A percentile compares a stretch with the other conserved stretches of the same genome.
Conservation (phyloP, 805 yeast genomes). For the Candida sanyiensis region DNA sequence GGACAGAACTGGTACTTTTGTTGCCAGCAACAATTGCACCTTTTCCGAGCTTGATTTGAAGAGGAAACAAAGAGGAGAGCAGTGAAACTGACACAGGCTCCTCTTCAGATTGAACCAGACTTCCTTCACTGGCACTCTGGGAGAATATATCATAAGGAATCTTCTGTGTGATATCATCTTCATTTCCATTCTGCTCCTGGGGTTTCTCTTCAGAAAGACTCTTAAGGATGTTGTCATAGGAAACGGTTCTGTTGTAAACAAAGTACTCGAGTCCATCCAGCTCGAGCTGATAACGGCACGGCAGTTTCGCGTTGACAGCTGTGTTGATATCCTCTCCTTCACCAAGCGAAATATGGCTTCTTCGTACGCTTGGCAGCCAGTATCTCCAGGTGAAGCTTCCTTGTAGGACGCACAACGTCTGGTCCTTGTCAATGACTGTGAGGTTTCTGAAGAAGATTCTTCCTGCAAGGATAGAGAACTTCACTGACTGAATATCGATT, state of each 20-base stretch:
- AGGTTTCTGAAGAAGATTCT: constrained; percentile 72
- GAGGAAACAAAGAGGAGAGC: constrained; percentile 46
- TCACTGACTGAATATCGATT: constrained; percentile 64
- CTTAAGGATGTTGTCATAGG: constrained; percentile 62
- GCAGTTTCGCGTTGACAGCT: constrained; percentile 41
- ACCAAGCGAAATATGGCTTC: constrained; percentile 13
- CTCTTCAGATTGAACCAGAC: not conserved
- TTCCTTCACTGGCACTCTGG: constrained; percentile 12
- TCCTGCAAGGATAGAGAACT: constrained; percentile 79
- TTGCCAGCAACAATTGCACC: constrained; percentile 82
- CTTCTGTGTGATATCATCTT: constrained; percentile 15
- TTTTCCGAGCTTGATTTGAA: constrained; percentile 51
- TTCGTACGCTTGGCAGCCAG: constrained; percentile 56
- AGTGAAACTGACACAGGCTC: constrained; percentile 7
- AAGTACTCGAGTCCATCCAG: constrained; percentile 80
- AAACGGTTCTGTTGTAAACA: constrained; percentile 70
- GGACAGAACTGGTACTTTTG: constrained; percentile 63
- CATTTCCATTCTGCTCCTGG: constrained; percentile 8
- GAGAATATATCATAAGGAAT: constrained; percentile 12
- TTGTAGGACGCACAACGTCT: constrained; percentile 62
- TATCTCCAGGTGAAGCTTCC: constrained; percentile 86
- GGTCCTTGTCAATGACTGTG: constrained; percentile 66
- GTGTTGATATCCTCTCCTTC: constrained; percentile 18
- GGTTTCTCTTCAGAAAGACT: constrained; percentile 24
- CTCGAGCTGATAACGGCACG: constrained; percentile 50